phyloP scores from a whole-genome alignment of 148 eudicot species.

The Heliamphora exappendiculata region DNA sequence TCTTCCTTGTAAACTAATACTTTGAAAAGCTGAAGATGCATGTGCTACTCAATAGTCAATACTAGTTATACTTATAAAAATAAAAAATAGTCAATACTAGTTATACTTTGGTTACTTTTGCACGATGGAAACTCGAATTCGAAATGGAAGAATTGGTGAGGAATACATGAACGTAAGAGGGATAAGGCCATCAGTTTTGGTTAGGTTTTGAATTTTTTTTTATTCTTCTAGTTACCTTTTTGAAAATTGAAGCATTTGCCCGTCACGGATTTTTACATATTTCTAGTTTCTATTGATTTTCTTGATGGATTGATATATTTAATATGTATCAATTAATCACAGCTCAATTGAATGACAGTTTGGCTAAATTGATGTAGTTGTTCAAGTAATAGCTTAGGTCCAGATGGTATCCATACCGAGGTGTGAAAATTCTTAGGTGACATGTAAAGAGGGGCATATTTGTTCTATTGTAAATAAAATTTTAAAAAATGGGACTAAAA shows the following conservation, averaged over 20 bases:
- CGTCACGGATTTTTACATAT: neutral
- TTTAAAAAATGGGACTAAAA: too few species aligned
- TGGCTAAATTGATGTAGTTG: neutral
- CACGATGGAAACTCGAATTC: too few species aligned
- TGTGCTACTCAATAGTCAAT: neutral
- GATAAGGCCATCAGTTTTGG: too few species aligned
- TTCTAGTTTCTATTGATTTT: neutral
- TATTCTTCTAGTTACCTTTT: neutral
- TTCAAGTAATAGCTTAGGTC: too few species aligned
- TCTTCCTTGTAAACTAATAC: neutral
- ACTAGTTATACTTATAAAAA: too few species aligned
- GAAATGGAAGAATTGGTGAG: neutral
- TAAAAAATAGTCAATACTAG: too few species aligned
- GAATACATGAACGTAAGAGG: neutral
- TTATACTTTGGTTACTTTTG: too few species aligned
- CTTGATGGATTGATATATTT: neutral
- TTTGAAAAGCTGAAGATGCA: slow-evolving; percentile 4
- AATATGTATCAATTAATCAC: neutral
- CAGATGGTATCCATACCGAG: too few species aligned
- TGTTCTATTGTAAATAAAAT: too few species aligned
- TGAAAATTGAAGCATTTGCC: neutral
- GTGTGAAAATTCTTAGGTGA: too few species aligned
- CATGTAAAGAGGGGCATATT: too few species aligned
- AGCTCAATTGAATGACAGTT: neutral
- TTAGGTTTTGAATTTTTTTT: neutral